phyloP scores from a whole-genome alignment of 805 yeast species.

The Huiozyma naganishii region DNA sequence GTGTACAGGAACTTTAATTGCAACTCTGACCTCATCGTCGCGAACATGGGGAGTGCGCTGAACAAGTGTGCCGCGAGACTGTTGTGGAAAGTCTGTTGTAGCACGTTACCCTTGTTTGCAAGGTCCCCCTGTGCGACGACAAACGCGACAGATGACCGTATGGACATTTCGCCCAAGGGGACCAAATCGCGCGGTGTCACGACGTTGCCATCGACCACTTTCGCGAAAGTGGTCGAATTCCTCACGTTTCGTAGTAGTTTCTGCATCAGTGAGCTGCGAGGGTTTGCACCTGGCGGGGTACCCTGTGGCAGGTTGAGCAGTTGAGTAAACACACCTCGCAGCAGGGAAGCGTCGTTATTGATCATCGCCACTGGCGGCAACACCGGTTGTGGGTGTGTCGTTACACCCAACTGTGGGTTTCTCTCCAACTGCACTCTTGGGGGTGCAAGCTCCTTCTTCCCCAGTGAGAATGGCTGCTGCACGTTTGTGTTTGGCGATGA shows the following conservation, averaged over 20 bases:
- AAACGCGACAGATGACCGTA: slow-evolving; percentile 45
- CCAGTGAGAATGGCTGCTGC: slow-evolving; percentile 1
- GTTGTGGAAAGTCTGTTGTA: slow-evolving; percentile 9
- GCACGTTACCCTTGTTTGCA: no score
- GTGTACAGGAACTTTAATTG: slow-evolving; percentile 37
- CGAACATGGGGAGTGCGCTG: background rate
- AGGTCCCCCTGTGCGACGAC: slow-evolving; percentile 38
- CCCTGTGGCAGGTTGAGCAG: no score
- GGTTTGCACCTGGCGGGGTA: no score
- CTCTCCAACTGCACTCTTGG: no score
- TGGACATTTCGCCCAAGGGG: slow-evolving; percentile 46
- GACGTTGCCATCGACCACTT: background rate
- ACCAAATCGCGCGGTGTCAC: slow-evolving; percentile 28
- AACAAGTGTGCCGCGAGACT: background rate
- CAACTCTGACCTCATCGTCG: background rate
- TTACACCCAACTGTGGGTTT: no score
- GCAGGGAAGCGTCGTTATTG: no score
- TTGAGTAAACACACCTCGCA: no score
- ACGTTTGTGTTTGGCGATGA: slow-evolving; percentile 10
- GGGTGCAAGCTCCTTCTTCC: no score
- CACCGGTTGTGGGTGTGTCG: no score
- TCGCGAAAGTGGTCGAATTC: slow-evolving; percentile 49
- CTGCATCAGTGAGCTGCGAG: no score
- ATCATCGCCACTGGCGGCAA: no score
- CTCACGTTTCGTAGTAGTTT: slow-evolving; percentile 24